Evolutionary conservation across 495 filamentous ascomycete genomes (phyloP), one percentile per base, ranked within the genome.

Genomic region (Amphirosellinia nigrospora): DNA sequence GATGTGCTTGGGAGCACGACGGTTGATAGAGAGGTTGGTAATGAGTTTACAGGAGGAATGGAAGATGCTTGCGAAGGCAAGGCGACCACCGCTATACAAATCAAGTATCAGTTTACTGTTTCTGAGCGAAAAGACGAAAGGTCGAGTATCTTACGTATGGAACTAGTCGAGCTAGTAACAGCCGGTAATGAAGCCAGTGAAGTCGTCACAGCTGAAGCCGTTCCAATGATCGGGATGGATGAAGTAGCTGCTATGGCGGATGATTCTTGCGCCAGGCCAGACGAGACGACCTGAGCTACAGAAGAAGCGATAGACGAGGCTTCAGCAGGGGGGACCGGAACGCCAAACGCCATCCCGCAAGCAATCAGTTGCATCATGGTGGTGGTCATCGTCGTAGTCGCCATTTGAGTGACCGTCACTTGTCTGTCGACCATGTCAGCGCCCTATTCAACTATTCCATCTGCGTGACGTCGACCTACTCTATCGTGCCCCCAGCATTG

Each of bases 311-410:
- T 70, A 13, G 60, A 41, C 9, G 72, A 74, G 38, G 73, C 73
- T 15, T 77, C 48, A 21, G 34, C 59, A 1, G 68, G 30, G 0
- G 66, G 73, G 6, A 77, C 64, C 3, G 69, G 64, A 26, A 71
- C 34, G 3, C 61, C 75, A 9, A 64, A 41, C 19, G 61, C 38
- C 32, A 66, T 30, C 0, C 73, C 73, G 64, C 75, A 73, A 6
- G 73, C 75, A 45, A 75, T 73, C 64, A 73, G 74, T 60, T 77
- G 73, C 68, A 72, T 66, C 71, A 77, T 77, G 28, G 75, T 77
- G 2, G 74, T 67, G 7, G 69, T 64, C 71, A 75, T 73, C 48
- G 75, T 77, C n/a, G 73, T 66, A 13, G 75, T 77, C 11, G 68
- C 66, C 30, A 71, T 2, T 28, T 76, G 66, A 16, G 75, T 77